phyloP scores from a whole-genome alignment of 495 filamentous ascomycete species.

The Barbatosphaeria neglecta region DNA sequence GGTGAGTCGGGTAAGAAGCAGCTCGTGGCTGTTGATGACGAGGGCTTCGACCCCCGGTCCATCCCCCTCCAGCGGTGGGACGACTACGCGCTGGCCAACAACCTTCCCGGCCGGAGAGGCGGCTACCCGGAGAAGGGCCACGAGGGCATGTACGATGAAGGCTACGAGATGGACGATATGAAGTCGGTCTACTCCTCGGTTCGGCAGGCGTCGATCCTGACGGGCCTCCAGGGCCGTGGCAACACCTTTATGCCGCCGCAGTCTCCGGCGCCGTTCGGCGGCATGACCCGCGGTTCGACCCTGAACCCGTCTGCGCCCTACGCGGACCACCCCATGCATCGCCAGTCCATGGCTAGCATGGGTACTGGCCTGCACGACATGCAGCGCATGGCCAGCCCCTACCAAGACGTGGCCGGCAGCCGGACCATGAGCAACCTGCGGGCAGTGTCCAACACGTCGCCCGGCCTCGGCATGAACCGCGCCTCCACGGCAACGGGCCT shows the following conservation, averaged over 20 bases:
- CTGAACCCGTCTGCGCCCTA: conserved; percentile 22
- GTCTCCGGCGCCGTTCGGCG: conserved; percentile 54
- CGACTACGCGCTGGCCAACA: conserved; percentile 86
- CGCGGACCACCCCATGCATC: conserved; percentile 27
- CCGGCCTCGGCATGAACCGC: conserved; percentile 13
- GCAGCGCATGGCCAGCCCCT: conserved; percentile 29
- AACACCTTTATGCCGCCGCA: conserved; percentile 66
- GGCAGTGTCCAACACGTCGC: conserved; percentile 17
- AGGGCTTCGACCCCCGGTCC: conserved; percentile 77
- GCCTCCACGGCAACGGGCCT: conserved; percentile 24
- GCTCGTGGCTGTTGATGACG: conserved; percentile 75
- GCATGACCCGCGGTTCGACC: conserved; percentile 31
- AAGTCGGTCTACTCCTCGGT: conserved; percentile 92
- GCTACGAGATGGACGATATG: conserved; percentile 94
- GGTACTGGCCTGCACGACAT: conserved; percentile 23
- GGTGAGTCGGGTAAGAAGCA: conserved; percentile 86
- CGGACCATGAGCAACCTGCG: conserved; percentile 25
- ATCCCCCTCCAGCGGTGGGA: conserved; percentile 96
- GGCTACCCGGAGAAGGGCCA: conserved; percentile 53
- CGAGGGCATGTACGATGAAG: conserved; percentile 50
- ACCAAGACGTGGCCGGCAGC: conserved; percentile 26
- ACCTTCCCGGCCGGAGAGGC: conserved; percentile 83
- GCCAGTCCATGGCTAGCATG: conserved; percentile 41
- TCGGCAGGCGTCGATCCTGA: conserved; percentile 85
- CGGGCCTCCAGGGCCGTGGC: conserved; percentile 63